A percentile compares a stretch with the other conserved stretches of the same genome.
Conservation (phyloP, 2,329 filamentous ascomycete genomes). For the Ophiostoma himal-ulmi region DNA sequence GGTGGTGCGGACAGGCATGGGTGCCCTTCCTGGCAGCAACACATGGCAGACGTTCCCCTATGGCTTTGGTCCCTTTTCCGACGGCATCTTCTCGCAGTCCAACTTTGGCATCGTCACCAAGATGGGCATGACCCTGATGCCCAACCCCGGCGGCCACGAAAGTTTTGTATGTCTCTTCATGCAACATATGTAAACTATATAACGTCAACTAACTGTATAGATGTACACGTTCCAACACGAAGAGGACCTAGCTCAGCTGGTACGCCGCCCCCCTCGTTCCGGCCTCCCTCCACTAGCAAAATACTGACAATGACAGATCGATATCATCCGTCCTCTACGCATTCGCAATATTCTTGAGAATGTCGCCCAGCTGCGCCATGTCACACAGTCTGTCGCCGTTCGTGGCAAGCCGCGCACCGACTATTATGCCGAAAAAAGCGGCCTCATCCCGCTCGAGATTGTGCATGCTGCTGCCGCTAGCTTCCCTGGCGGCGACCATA, state of each 20-base stretch:
- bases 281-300: background rate
- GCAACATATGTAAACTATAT: background rate
- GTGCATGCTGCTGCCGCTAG: background rate
- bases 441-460: background rate
- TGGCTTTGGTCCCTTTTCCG: constrained; percentile 37
- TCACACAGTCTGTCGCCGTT: background rate
- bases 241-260: background rate
- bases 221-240: background rate
- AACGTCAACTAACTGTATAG: background rate
- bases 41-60: constrained; percentile 37
- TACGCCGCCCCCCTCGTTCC: background rate
- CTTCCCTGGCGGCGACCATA: background rate
- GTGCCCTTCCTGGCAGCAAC: constrained; percentile 26
- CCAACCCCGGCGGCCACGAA: constrained; percentile 34
- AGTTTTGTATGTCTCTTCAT: constrained; percentile 10
- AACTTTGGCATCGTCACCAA: constrained; percentile 50
- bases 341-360: background rate
- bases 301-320: background rate
- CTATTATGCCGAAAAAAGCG: background rate
- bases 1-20: background rate
- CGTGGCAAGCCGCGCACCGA: background rate
- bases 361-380: background rate
- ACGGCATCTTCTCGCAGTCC: constrained; percentile 47
- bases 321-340: background rate
- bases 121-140: constrained; percentile 44